A percentile compares a stretch with the other conserved stretches of the same genome.
Conservation (phyloP, 768 basidiomycete genomes). For the Tricholoma flavovirens region DNA sequence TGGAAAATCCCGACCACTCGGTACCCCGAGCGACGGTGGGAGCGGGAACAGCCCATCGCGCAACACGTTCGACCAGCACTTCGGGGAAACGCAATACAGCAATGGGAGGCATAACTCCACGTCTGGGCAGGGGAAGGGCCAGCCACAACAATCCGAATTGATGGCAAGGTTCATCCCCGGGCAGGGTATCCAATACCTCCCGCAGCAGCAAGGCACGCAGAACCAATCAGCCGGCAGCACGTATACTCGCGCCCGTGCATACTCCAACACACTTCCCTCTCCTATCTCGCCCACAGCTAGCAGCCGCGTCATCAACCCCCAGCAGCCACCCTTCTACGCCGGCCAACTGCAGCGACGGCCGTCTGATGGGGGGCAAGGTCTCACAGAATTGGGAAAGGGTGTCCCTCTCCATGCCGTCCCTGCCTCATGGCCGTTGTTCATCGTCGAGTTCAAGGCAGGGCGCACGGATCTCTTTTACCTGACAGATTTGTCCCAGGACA, state of each 20-base stretch:
- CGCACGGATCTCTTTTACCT: conserved; percentile 93
- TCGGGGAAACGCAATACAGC: conserved; percentile 34
- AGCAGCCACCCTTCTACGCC: conserved; percentile 41
- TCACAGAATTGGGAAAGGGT: conserved; percentile 77
- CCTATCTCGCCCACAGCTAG: conserved; percentile 50
- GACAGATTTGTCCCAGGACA: conserved; percentile 53
- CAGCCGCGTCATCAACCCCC: conserved; percentile 34
- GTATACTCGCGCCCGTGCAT: conserved; percentile 38
- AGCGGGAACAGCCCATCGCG: conserved; percentile 44
- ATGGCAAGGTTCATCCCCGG: conserved; percentile 61
- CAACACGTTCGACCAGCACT: conserved; percentile 40
- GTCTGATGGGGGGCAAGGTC: conserved; percentile 30
- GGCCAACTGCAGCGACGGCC: conserved; percentile 36
- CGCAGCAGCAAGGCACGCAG: conserved; percentile 17
- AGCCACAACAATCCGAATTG: conserved; percentile 30
- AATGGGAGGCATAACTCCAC: conserved; percentile 17
- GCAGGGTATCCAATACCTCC: conserved; percentile 26
- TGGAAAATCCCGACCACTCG: conserved; percentile 42
- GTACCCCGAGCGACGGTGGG: conserved; percentile 61
- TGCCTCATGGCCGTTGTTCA: conserved; percentile 83
- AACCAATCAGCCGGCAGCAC: conserved; percentile 9
- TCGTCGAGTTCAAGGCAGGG: conserved; percentile 97
- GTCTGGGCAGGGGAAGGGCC: conserved; percentile 17
- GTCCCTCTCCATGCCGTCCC: conserved; percentile 83
- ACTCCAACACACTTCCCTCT: conserved; percentile 37